Conservation (phyloP, 345 rosid genomes). For the Garcia nutans region DNA sequence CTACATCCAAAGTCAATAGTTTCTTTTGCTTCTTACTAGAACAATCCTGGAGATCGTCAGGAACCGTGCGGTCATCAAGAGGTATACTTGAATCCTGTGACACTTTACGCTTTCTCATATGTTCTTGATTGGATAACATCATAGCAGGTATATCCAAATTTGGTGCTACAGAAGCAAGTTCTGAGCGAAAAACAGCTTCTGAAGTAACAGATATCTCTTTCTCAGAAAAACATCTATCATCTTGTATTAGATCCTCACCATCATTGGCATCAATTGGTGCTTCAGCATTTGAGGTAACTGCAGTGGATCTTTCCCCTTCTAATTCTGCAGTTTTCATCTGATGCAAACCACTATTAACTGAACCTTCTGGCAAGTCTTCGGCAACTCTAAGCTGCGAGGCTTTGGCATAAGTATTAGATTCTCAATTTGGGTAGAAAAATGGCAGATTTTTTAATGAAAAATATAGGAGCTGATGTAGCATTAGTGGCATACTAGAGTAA, state of each 20-base stretch:
- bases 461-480: not conserved
- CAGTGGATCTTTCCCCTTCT: slow-evolving; percentile 39
- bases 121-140: slow-evolving; percentile 31
- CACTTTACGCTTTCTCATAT: slow-evolving; percentile 61
- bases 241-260: slow-evolving; percentile 29
- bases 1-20: slow-evolving; percentile 24
- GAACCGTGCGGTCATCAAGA: slow-evolving; percentile 22
- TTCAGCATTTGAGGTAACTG: slow-evolving; percentile 32
- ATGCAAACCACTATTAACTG: slow-evolving; percentile 30
- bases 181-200: slow-evolving; percentile 30
- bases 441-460: not conserved
- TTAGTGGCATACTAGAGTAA: not conserved
- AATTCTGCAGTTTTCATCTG: slow-evolving; percentile 31
- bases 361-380: slow-evolving; percentile 48
- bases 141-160: slow-evolving; percentile 35
- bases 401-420: slow-evolving; percentile 28
- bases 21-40: slow-evolving; percentile 67
- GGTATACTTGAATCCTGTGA: slow-evolving; percentile 24
- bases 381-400: slow-evolving; percentile 52
- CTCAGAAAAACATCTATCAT: slow-evolving; percentile 27
- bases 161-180: slow-evolving; percentile 32
- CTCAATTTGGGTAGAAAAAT: not conserved
- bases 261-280: slow-evolving; percentile 21
- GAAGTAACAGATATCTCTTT: slow-evolving; percentile 25
- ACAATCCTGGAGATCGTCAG: slow-evolving; percentile 35